Conservation (phyloP, 1,139 yeast genomes). For the Diutina neorugosa region DNA sequence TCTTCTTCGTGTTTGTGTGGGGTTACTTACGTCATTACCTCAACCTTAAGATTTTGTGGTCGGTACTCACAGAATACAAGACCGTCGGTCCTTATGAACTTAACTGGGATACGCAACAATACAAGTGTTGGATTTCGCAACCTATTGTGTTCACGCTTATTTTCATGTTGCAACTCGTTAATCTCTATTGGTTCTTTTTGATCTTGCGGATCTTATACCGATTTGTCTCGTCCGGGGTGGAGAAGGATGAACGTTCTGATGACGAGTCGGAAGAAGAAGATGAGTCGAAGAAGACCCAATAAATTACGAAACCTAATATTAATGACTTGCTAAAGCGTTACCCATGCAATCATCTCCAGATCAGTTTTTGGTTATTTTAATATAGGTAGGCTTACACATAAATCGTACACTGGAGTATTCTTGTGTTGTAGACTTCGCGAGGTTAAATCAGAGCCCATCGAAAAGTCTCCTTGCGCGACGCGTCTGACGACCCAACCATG, state of each 20-base stretch:
- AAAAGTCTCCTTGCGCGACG: neutral
- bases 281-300: neutral
- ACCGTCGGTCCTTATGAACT: constrained; percentile 74
- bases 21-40: constrained; percentile 78
- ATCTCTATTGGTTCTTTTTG: constrained; percentile 76
- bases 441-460: neutral
- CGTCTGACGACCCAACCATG: neutral
- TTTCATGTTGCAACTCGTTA: constrained; percentile 72
- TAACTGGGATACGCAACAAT: constrained; percentile 87
- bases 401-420: too few species aligned
- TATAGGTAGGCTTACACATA: neutral
- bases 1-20: constrained; percentile 66
- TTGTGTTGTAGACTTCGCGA: too few species aligned
- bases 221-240: constrained; percentile 42
- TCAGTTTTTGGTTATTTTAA: neutral
- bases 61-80: constrained; percentile 75
- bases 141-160: constrained; percentile 74
- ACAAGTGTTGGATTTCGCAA: constrained; percentile 92
- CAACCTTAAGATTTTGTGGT: constrained; percentile 72
- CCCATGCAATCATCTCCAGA: neutral
- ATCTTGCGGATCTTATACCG: constrained; percentile 70
- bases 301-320: neutral
- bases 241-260: constrained; percentile 84
- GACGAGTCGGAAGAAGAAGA: constrained; percentile 43
- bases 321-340: neutral